phyloP scores from a whole-genome alignment of 2,329 filamentous ascomycete genomes.

The Epicoccum nigrum region DNA sequence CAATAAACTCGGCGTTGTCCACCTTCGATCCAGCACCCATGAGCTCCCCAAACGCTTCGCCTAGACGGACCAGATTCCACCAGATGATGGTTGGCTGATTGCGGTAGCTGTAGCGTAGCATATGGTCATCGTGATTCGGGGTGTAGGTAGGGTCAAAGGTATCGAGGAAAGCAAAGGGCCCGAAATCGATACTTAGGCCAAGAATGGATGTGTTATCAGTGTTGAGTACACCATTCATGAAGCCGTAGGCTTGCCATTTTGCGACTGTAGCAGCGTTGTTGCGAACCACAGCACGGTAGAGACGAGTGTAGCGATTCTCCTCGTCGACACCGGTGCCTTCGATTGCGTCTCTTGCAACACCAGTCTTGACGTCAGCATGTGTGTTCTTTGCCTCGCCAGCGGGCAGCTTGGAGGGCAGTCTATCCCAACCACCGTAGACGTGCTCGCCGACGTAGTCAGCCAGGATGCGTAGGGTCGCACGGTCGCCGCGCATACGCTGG shows the following conservation, averaged over 20 bases:
- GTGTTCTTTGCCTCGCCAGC: conserved; percentile 57
- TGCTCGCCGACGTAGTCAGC: conserved; percentile 86
- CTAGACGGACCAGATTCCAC: conserved; percentile 96
- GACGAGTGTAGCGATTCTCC: conserved; percentile 84
- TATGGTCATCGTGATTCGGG: conserved; percentile 92
- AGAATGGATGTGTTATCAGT: conserved; percentile 95
- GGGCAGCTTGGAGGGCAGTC: conserved; percentile 67
- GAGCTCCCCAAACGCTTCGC: conserved; percentile 86
- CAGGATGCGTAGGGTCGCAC: conserved; percentile 73
- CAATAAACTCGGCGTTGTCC: conserved; percentile 73
- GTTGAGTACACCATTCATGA: conserved; percentile 98
- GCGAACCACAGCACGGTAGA: conserved; percentile 86
- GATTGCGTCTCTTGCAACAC: conserved; percentile 62
- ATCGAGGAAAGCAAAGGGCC: conserved; percentile 97
- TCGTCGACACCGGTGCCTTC: conserved; percentile 71
- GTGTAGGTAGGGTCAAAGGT: conserved; percentile 95
- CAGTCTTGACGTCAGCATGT: conserved; percentile 50
- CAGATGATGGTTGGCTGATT: conserved; percentile 97
- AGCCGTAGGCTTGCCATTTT: conserved; percentile 97
- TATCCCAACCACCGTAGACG: conserved; percentile 86
- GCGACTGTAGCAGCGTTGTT: conserved; percentile 89
- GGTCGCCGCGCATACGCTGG: conserved; percentile 80
- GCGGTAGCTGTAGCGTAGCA: conserved; percentile 86
- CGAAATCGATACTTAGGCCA: conserved; percentile 90
- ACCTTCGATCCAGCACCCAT: conserved; percentile 77